Percentiles rank a stretch among this genome's conserved stretches.
Evolutionary conservation across 495 filamentous ascomycete genomes (phyloP).

Genomic region (Letharia columbiana): DNA sequence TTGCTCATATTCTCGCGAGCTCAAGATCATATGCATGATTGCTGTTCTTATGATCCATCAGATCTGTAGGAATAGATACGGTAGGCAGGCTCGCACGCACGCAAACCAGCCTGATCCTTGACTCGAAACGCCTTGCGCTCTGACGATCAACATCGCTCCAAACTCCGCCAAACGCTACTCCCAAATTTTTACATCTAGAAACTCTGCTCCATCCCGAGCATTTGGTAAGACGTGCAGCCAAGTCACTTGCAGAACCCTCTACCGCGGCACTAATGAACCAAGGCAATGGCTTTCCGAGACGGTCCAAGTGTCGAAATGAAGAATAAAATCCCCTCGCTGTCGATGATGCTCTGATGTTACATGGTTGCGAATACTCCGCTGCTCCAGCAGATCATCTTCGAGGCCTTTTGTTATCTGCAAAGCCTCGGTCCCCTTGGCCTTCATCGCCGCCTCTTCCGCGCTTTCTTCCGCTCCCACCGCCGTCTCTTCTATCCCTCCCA

Average conservation of each 20-base stretch:
- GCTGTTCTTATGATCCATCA: background rate
- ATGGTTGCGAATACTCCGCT: background rate
- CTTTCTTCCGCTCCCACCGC: slow-evolving; percentile 21
- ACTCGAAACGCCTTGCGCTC: background rate
- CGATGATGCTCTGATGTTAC: slow-evolving; percentile 4
- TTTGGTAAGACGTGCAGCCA: background rate
- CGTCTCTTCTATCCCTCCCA: slow-evolving; percentile 22
- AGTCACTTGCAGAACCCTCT: background rate
- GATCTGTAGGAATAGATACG: background rate
- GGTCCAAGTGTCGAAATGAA: background rate
- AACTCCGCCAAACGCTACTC: background rate
- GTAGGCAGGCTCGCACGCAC: background rate
- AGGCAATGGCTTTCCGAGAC: background rate
- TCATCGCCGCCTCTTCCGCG: slow-evolving; percentile 23
- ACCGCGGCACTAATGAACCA: background rate
- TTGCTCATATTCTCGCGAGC: too few relatives aligned
- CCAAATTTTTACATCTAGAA: background rate
- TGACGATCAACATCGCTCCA: background rate
- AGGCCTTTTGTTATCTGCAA: slow-evolving; percentile 25
- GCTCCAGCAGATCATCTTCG: slow-evolving; percentile 12
- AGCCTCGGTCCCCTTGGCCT: slow-evolving; percentile 11
- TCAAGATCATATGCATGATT: too few relatives aligned
- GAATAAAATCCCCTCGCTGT: background rate
- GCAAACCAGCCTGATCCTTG: background rate
- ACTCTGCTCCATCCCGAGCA: too few relatives aligned